Evolutionary conservation across 495 filamentous ascomycete genomes (phyloP).

Genomic region (Neurospora africana): DNA sequence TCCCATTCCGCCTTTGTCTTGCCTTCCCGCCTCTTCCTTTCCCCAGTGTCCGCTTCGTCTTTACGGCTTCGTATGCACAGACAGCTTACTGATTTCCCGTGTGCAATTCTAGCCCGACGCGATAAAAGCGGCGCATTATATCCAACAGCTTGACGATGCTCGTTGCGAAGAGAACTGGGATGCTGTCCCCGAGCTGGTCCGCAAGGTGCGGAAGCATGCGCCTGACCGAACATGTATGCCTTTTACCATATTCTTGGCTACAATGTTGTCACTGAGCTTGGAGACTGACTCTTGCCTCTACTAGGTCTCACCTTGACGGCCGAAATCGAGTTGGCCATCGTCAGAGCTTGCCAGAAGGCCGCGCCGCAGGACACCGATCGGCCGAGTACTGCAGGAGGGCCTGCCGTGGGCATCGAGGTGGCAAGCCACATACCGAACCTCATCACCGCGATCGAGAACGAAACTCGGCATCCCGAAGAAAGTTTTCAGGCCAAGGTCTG

Average conservation of each 20-base stretch:
- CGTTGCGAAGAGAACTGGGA: constrained; percentile 84
- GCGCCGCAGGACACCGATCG: constrained; percentile 29
- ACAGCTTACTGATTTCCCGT: background rate
- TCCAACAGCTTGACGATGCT: constrained; percentile 69
- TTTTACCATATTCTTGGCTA: background rate
- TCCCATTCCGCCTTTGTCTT: background rate
- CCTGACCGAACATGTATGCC: constrained; percentile 71
- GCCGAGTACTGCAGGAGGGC: constrained; percentile 19
- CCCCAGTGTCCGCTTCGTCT: background rate
- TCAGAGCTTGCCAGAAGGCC: constrained; percentile 38
- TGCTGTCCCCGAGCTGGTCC: constrained; percentile 75
- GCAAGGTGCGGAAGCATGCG: constrained; percentile 90
- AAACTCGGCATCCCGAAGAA: constrained; percentile 51
- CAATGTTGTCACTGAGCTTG: background rate
- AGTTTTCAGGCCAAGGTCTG: constrained; percentile 70
- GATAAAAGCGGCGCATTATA: constrained; percentile 67
- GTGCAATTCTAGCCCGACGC: constrained; percentile 30
- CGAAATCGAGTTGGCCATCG: constrained; percentile 56
- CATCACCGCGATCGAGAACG: constrained; percentile 55
- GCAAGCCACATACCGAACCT: constrained; percentile 50
- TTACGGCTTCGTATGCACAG: background rate
- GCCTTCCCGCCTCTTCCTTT: background rate
- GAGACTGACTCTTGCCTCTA: background rate
- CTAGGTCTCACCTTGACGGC: constrained; percentile 68
- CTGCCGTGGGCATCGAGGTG: constrained; percentile 24